phyloP scores from a whole-genome alignment of 2,329 filamentous ascomycete genomes.

The Fusarium nanum region DNA sequence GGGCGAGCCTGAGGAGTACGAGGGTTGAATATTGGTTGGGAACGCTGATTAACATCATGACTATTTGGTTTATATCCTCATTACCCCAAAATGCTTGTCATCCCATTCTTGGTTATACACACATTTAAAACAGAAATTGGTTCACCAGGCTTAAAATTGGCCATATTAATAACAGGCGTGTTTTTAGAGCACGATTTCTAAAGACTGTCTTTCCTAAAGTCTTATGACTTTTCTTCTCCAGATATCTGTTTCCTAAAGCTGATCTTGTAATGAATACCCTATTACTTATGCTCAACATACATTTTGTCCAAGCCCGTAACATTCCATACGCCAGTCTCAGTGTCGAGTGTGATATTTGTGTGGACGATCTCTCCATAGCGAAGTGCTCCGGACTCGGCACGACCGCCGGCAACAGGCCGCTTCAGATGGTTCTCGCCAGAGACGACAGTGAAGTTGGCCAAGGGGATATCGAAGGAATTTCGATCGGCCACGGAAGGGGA shows the following conservation, averaged over 20 bases:
- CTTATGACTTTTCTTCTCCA: neutral
- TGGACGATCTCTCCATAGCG: slow-evolving; percentile 58
- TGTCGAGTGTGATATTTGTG: slow-evolving; percentile 44
- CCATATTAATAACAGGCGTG: slow-evolving; percentile 18
- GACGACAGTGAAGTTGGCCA: slow-evolving; percentile 77
- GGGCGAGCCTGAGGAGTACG: slow-evolving; percentile 45
- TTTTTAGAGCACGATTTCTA: neutral
- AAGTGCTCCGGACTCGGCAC: slow-evolving; percentile 66
- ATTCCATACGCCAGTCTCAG: slow-evolving; percentile 32
- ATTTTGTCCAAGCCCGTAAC: slow-evolving; percentile 16
- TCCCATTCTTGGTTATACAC: slow-evolving; percentile 23
- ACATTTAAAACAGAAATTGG: slow-evolving; percentile 36
- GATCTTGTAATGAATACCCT: neutral
- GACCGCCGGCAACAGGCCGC: slow-evolving; percentile 56
- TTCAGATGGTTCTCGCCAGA: slow-evolving; percentile 69
- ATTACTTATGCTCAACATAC: slow-evolving; percentile 23
- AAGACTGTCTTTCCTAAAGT: neutral
- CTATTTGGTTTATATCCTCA: slow-evolving; percentile 21
- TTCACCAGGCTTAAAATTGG: slow-evolving; percentile 17
- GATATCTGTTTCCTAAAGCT: neutral
- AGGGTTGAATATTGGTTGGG: slow-evolving; percentile 14
- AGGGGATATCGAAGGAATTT: slow-evolving; percentile 72
- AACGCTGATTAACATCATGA: slow-evolving; percentile 20
- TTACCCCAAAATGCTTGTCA: slow-evolving; percentile 20
- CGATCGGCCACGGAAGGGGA: slow-evolving; percentile 67